Evolutionary conservation across 805 yeast species (phyloP).

Genomic region (Hanseniaspora clermontiae): DNA sequence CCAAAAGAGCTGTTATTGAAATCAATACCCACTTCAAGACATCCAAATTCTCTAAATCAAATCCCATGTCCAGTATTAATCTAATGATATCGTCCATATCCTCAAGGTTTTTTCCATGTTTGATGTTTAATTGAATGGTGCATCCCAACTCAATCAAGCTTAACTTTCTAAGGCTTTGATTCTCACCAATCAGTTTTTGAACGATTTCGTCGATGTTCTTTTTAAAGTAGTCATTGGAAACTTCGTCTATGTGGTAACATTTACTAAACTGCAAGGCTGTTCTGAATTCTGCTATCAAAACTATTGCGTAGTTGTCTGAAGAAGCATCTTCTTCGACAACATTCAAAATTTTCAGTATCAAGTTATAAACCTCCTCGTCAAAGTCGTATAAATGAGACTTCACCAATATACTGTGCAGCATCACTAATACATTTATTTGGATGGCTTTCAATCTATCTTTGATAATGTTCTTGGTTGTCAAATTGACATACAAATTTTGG

Average conservation of each 20-base stretch:
- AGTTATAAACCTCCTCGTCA: neutral
- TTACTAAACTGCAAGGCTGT: neutral
- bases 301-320: neutral
- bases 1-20: neutral
- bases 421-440: constrained; percentile 48
- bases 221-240: neutral
- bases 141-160: neutral
- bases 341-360: neutral
- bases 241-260: neutral
- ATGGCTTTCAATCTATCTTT: constrained; percentile 36
- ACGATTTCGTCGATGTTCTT: neutral
- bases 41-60: neutral
- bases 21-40: constrained; percentile 4
- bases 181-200: neutral
- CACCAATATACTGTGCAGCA: constrained; percentile 40
- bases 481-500: constrained; percentile 55
- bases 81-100: neutral
- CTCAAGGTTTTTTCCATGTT: neutral
- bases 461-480: constrained; percentile 32
- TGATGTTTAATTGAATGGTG: neutral
- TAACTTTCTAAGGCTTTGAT: neutral
- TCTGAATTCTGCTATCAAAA: neutral
- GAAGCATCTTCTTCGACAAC: neutral
- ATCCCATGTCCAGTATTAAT: neutral
- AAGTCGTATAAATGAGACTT: neutral